Evolutionary conservation across 2,329 filamentous ascomycete species (phyloP).

Genomic region (Neocatenulostroma microsporum): DNA sequence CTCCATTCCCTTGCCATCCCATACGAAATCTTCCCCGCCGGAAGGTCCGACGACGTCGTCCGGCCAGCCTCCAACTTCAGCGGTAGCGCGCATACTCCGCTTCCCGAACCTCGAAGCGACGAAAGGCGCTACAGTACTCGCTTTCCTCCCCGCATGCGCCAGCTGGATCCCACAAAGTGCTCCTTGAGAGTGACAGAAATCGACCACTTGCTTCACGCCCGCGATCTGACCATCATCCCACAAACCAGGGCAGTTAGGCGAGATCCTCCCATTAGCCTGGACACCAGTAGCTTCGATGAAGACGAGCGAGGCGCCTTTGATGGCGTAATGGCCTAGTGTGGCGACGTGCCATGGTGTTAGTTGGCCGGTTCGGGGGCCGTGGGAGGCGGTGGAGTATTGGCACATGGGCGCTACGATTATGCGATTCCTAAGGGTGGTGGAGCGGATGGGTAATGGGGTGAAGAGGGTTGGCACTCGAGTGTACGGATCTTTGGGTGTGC

Average conservation of each 20-base stretch:
- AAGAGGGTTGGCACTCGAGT: conserved; percentile 50
- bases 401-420: conserved; percentile 58
- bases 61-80: conserved; percentile 45
- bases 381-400: conserved; percentile 57
- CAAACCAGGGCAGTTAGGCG: conserved; percentile 67
- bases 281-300: conserved; percentile 75
- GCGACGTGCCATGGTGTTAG: conserved; percentile 74
- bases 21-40: conserved; percentile 34
- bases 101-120: conserved; percentile 33
- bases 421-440: conserved; percentile 55
- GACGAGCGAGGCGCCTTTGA: conserved; percentile 64
- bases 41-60: conserved; percentile 50
- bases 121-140: conserved; percentile 55
- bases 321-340: conserved; percentile 70
- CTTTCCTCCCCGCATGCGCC: conserved; percentile 65
- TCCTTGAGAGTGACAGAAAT: conserved; percentile 70
- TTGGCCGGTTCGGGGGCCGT: conserved; percentile 48
- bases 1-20: conserved; percentile 33
- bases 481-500: conserved; percentile 38
- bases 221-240: conserved; percentile 78
- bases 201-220: conserved; percentile 60
- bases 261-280: conserved; percentile 71
- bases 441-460: conserved; percentile 48
- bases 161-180: conserved; percentile 72
- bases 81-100: conserved; percentile 46